Evolutionary conservation across 2,329 filamentous ascomycete genomes (phyloP).

Genomic region (Blumeria graminis): DNA sequence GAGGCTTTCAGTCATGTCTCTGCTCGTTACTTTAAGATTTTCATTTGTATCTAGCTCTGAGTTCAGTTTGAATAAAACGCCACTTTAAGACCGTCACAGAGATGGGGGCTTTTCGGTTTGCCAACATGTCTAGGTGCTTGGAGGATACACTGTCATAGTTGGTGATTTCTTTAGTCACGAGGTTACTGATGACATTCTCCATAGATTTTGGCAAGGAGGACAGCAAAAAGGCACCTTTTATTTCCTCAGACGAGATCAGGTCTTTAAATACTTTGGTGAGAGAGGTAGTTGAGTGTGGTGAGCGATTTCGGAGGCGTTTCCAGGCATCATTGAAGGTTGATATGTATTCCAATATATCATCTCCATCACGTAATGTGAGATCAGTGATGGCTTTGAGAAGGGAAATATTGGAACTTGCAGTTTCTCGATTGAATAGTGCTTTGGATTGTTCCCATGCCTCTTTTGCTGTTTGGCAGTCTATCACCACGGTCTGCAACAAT

Average conservation of each 20-base stretch:
- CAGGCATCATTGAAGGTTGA: neutral
- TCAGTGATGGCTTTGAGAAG: neutral
- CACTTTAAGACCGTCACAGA: too few species aligned
- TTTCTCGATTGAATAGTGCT: neutral
- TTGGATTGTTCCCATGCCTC: neutral
- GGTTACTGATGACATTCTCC: neutral
- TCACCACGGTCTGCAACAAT: neutral
- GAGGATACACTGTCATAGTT: neutral
- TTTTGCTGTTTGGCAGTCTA: neutral
- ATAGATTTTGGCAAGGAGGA: neutral
- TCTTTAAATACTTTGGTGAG: neutral
- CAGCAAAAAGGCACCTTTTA: neutral
- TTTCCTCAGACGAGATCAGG: neutral
- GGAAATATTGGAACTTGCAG: neutral
- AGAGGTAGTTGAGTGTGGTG: conserved; percentile 16
- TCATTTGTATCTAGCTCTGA: too few species aligned
- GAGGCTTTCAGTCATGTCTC: too few species aligned
- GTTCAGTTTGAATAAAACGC: too few species aligned
- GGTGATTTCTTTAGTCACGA: neutral
- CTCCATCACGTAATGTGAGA: neutral
- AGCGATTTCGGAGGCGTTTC: conserved; percentile 17
- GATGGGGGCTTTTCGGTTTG: neutral
- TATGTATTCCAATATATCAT: neutral
- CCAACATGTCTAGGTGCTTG: neutral
- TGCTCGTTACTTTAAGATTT: too few species aligned